Percentiles rank a stretch among this genome's conserved stretches.
phyloP scores from a whole-genome alignment of 1,284 basidiomycete genomes.

The Agroathelia rolfsii region DNA sequence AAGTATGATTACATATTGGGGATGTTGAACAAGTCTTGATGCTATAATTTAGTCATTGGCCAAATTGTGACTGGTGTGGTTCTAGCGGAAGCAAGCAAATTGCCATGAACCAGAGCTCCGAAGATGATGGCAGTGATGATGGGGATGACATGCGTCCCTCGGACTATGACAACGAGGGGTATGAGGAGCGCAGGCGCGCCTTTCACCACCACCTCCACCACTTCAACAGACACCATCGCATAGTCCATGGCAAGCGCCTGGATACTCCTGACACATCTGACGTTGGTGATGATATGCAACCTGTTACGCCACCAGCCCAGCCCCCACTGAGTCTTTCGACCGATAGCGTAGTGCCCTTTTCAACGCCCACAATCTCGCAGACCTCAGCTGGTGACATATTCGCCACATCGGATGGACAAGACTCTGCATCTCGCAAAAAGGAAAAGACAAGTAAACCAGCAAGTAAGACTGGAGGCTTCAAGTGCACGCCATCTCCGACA shows the following conservation, averaged over 20 bases:
- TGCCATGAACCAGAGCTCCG: constrained; percentile 1
- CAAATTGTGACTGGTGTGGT: constrained; percentile 40
- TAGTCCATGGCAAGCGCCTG: not conserved
- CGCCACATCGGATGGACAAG: constrained; percentile 3
- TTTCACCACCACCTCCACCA: not conserved
- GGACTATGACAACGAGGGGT: constrained; percentile 1
- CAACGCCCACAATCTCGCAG: constrained; percentile 19
- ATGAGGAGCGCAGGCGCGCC: not conserved
- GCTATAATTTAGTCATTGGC: constrained; percentile 35
- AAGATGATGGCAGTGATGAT: not conserved
- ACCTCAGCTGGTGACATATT: constrained; percentile 21
- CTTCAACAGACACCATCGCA: not conserved
- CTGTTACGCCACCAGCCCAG: not conserved
- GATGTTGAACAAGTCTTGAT: constrained; percentile 6
- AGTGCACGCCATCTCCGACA: constrained; percentile 36
- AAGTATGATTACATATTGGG: constrained; percentile 13
- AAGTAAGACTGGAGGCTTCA: constrained; percentile 5
- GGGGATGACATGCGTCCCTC: not conserved
- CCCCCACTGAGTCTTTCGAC: constrained; percentile 1
- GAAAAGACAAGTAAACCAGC: constrained; percentile 18
- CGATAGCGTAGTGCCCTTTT: constrained; percentile 10
- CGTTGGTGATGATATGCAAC: constrained; percentile 1
- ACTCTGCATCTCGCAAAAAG: constrained; percentile 10
- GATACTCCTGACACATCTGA: not conserved
- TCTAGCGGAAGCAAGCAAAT: constrained; percentile 18